Evolutionary conservation across 1,284 basidiomycete species (phyloP).

Genomic region (Ganoderma boninense): DNA sequence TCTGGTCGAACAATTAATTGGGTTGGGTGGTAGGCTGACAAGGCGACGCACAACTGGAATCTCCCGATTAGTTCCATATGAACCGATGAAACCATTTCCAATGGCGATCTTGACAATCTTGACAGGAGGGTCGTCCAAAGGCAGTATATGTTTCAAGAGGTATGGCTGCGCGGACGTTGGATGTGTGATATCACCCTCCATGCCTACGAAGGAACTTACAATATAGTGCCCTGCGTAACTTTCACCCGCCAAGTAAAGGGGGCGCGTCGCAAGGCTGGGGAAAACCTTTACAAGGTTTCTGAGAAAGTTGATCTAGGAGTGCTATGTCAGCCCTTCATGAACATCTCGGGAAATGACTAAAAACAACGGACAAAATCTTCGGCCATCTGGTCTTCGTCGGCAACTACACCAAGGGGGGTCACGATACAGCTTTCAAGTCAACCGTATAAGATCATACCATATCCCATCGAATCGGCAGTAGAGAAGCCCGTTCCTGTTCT

Average conservation of each 20-base stretch:
- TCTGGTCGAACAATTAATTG: constrained; percentile 39
- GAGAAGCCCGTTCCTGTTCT: constrained; percentile 64
- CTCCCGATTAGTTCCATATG: constrained; percentile 55
- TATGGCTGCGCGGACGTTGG: constrained; percentile 57
- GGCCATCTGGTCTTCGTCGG: constrained; percentile 72
- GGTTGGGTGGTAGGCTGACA: not conserved
- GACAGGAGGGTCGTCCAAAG: constrained; percentile 65
- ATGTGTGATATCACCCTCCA: too few relatives aligned
- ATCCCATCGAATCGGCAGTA: constrained; percentile 66
- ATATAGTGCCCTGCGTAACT: constrained; percentile 43
- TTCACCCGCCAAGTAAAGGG: constrained; percentile 40
- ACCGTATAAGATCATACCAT: constrained; percentile 49
- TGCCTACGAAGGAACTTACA: constrained; percentile 41
- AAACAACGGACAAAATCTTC: constrained; percentile 64
- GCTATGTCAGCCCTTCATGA: not conserved
- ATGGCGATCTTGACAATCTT: constrained; percentile 69
- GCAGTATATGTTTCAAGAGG: constrained; percentile 70
- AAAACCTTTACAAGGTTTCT: constrained; percentile 38
- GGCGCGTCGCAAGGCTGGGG: constrained; percentile 37
- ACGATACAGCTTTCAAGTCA: not conserved
- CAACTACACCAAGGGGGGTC: constrained; percentile 47
- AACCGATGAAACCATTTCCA: constrained; percentile 66
- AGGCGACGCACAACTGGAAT: constrained; percentile 53
- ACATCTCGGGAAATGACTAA: too few relatives aligned
- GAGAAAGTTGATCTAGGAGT: constrained; percentile 34